A percentile compares a stretch with the other conserved stretches of the same genome.
Conservation (phyloP, 495 filamentous ascomycete species). For the Ascodesmis nigricans region DNA sequence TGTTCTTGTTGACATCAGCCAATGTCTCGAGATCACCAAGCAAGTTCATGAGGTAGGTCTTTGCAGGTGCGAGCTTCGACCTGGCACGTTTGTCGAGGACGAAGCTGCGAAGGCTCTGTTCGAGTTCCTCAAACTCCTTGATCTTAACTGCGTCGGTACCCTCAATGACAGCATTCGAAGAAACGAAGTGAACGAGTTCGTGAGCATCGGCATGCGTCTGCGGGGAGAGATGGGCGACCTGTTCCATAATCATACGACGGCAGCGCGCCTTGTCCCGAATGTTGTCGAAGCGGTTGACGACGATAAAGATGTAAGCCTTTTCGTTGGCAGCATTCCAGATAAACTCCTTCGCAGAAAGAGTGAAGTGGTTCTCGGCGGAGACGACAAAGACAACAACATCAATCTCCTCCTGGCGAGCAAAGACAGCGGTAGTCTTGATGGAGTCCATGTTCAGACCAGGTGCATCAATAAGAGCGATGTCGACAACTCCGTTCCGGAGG, state of each 20-base stretch:
- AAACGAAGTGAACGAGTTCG: conserved; percentile 93
- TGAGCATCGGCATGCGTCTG: conserved; percentile 77
- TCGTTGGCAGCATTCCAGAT: conserved; percentile 87
- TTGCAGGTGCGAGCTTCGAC: conserved; percentile 87
- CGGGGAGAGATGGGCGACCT: conserved; percentile 64
- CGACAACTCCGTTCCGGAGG: conserved; percentile 90
- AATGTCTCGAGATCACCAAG: conserved; percentile 63
- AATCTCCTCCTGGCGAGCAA: conserved; percentile 92
- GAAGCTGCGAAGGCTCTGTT: conserved; percentile 72
- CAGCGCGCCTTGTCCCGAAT: conserved; percentile 74
- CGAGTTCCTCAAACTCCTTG: conserved; percentile 70
- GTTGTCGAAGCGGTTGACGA: conserved; percentile 90
- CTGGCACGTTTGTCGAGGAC: conserved; percentile 88
- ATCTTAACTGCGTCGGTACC: conserved; percentile 73
- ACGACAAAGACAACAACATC: conserved; percentile 98
- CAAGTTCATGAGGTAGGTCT: conserved; percentile 88
- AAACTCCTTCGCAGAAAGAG: conserved; percentile 85
- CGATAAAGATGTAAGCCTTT: conserved; percentile 97
- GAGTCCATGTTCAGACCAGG: conserved; percentile 90
- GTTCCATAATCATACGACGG: conserved; percentile 77
- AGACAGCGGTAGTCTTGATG: conserved; percentile 87
- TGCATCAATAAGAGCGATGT: conserved; percentile 93
- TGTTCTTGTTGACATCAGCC: conserved; percentile 68
- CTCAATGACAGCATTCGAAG: conserved; percentile 85
- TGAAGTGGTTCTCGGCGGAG: conserved; percentile 93